Percentiles rank a stretch among this genome's conserved stretches.
Conservation (phyloP, 169 alveolate genomes). For the Besnoitia besnoiti region DNA sequence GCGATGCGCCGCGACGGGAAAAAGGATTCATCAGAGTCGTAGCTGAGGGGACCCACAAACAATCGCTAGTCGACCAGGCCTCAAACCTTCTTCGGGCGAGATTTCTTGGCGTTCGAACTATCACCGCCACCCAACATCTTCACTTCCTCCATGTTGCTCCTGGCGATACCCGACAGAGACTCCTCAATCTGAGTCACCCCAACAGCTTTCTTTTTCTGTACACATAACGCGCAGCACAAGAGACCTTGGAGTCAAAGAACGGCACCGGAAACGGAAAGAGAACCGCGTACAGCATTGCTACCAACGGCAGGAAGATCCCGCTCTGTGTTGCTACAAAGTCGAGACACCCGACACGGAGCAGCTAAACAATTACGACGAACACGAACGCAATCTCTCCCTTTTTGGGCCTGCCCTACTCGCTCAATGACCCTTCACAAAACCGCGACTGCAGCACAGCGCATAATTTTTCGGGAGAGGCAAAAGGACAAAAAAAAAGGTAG, state of each 20-base stretch:
- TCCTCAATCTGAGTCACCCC: constrained; percentile 20
- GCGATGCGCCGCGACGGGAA: no score
- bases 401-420: no score
- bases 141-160: constrained; percentile 28
- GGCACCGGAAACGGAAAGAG: neutral
- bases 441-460: no score
- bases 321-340: no score
- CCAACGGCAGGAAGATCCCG: no score
- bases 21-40: no score
- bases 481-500: neutral
- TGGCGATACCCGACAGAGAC: neutral
- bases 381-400: no score
- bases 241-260: neutral
- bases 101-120: neutral
- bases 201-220: constrained; percentile 36
- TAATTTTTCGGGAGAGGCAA: neutral
- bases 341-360: no score
- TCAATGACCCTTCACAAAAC: no score
- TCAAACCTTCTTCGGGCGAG: neutral
- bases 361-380: no score
- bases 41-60: no score
- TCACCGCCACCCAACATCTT: neutral
- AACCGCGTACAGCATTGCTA: neutral
- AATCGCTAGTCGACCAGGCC: no score
- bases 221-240: neutral